phyloP scores from a whole-genome alignment of 2,329 filamentous ascomycete genomes.

The Curvularia spicifera region DNA sequence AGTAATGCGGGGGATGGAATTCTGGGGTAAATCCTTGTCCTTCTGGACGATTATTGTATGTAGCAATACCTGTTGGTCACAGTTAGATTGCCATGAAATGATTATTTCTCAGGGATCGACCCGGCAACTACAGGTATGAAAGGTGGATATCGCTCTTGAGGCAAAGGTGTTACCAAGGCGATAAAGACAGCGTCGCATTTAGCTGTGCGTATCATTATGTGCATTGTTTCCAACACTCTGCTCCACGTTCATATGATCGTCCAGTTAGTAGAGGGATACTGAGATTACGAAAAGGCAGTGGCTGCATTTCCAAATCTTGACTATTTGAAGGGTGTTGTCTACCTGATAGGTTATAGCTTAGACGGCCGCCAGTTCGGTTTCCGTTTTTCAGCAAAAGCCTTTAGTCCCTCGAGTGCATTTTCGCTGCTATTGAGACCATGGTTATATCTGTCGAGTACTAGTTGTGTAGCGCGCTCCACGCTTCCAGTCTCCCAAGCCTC shows the following conservation, averaged over 20 bases:
- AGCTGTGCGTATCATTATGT: neutral
- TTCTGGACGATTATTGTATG: neutral
- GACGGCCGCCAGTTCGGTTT: conserved; percentile 58
- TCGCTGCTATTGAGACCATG: conserved; percentile 52
- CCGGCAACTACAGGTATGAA: neutral
- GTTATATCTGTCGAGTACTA: conserved; percentile 53
- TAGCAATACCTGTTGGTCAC: neutral
- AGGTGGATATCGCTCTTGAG: neutral
- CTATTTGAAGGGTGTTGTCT: neutral
- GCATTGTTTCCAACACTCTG: neutral
- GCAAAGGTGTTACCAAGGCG: neutral
- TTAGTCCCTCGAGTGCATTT: conserved; percentile 59
- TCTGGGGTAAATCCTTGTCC: neutral
- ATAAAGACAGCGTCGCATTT: neutral
- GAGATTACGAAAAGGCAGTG: no score
- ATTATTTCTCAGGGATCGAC: neutral
- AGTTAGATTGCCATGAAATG: neutral
- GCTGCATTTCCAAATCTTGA: neutral
- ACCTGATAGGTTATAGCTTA: conserved; percentile 47
- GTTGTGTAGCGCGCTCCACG: conserved; percentile 50
- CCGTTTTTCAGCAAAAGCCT: conserved; percentile 60
- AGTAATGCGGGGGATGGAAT: neutral
- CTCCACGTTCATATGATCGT: neutral
- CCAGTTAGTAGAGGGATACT: no score
- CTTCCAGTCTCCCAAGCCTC: conserved; percentile 45